phyloP scores from a whole-genome alignment of 208 protist genomes.

The Trypanosoma congolense region DNA sequence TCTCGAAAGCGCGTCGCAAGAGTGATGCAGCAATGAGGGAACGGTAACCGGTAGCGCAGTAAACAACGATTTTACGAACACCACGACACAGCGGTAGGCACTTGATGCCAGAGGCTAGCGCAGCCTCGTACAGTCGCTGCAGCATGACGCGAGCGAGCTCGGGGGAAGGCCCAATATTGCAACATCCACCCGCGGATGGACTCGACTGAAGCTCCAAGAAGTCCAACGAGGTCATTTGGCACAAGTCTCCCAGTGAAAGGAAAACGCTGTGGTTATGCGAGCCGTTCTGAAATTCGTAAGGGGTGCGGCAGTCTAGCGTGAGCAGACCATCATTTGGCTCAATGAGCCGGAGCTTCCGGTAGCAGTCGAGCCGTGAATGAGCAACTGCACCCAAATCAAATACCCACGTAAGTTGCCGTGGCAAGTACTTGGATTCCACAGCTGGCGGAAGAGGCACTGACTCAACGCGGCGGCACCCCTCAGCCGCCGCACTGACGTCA shows the following conservation, averaged over 20 bases:
- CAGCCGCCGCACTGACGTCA: background rate
- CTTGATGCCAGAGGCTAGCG: conserved; percentile 21
- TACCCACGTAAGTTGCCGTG: conserved; percentile 17
- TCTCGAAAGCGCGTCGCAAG: conserved; percentile 51
- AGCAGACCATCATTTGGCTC: conserved; percentile 25
- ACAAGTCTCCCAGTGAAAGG: conserved; percentile 54
- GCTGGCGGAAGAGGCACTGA: background rate
- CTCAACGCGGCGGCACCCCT: conserved; percentile 1
- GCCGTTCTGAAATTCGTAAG: conserved; percentile 81
- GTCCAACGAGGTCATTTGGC: conserved; percentile 38
- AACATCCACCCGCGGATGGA: background rate
- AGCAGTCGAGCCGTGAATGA: conserved; percentile 13
- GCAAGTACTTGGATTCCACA: conserved; percentile 11
- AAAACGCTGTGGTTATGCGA: conserved; percentile 70
- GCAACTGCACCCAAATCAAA: conserved; percentile 5
- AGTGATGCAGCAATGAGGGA: conserved; percentile 72
- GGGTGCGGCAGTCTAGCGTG: conserved; percentile 68
- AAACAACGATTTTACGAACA: conserved; percentile 46
- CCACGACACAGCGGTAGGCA: conserved; percentile 18
- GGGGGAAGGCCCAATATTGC: conserved; percentile 18
- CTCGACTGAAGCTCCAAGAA: conserved; percentile 2
- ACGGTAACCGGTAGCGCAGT: conserved; percentile 77
- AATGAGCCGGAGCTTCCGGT: conserved; percentile 22
- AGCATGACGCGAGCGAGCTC: conserved; percentile 27
- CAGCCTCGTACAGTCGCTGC: conserved; percentile 29